A percentile compares a stretch with the other conserved stretches of the same genome.
phyloP scores from a whole-genome alignment of 805 yeast species.

The Kockiozyma suomiensis region DNA sequence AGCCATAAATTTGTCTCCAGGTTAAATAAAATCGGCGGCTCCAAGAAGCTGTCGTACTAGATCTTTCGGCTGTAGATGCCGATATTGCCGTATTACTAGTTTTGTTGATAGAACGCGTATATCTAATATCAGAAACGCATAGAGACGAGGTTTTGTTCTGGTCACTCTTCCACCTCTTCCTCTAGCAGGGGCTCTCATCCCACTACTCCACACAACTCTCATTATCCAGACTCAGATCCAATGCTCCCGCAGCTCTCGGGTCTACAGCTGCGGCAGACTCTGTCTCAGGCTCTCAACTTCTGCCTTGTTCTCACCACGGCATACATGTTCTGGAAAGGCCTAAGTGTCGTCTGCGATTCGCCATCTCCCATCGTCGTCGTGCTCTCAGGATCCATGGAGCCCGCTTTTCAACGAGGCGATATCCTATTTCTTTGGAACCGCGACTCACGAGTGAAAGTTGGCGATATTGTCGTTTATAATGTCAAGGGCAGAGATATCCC shows the following conservation, averaged over 20 bases:
- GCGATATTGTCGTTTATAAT: slow-evolving; percentile 93
- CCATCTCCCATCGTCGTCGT: slow-evolving; percentile 96
- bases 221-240: not conserved
- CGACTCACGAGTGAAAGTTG: slow-evolving; percentile 65
- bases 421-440: slow-evolving; percentile 90
- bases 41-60: too few relatives aligned
- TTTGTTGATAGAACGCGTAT: too few relatives aligned
- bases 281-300: slow-evolving; percentile 65
- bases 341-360: slow-evolving; percentile 74
- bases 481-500: slow-evolving; percentile 74
- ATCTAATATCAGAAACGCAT: too few relatives aligned
- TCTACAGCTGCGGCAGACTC: slow-evolving; percentile 46
- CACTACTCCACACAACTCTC: not conserved
- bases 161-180: too few relatives aligned
- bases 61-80: too few relatives aligned
- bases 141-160: too few relatives aligned
- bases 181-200: too few relatives aligned
- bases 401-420: slow-evolving; percentile 98
- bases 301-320: slow-evolving; percentile 85
- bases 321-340: slow-evolving; percentile 86
- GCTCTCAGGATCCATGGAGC: slow-evolving; percentile 98
- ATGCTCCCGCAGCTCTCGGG: slow-evolving; percentile 29
- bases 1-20: too few relatives aligned
- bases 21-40: too few relatives aligned
- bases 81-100: too few relatives aligned